Evolutionary conservation across 2,329 filamentous ascomycete genomes (phyloP).

Genomic region (Didymella exigua): DNA sequence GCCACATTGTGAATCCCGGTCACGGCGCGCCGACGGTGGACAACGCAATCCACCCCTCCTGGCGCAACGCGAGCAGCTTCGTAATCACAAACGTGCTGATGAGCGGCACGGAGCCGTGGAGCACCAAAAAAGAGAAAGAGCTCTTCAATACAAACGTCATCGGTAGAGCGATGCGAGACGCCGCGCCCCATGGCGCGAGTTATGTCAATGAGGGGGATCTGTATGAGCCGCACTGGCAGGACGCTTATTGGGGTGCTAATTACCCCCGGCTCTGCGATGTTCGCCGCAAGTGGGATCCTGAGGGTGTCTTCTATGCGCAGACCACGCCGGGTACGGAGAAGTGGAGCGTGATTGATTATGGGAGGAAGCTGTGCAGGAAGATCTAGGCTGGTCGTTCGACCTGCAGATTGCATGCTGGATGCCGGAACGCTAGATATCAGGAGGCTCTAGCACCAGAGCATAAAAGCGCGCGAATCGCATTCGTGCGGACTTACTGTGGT

Average conservation of each 20-base stretch:
- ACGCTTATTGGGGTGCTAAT: constrained; percentile 45
- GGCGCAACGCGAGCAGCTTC: constrained; percentile 46
- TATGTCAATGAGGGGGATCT: constrained; percentile 48
- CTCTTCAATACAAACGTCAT: constrained; percentile 39
- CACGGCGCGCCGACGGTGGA: constrained; percentile 34
- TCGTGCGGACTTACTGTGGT: too few relatives aligned
- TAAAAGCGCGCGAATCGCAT: too few relatives aligned
- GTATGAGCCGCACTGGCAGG: constrained; percentile 46
- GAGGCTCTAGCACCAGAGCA: too few relatives aligned
- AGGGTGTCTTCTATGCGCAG: constrained; percentile 43
- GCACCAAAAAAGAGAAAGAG: constrained; percentile 34
- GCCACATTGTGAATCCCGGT: constrained; percentile 45
- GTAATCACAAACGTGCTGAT: constrained; percentile 43
- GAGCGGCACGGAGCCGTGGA: constrained; percentile 40
- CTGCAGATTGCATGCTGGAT: too few relatives aligned
- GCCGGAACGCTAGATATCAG: too few relatives aligned
- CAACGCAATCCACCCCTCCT: constrained; percentile 43
- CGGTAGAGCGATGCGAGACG: constrained; percentile 39
- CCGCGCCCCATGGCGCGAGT: constrained; percentile 37
- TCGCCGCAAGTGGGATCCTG: constrained; percentile 43
- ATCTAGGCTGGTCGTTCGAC: not conserved
- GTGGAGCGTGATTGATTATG: constrained; percentile 43
- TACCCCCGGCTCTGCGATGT: constrained; percentile 40
- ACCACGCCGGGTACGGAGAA: constrained; percentile 45
- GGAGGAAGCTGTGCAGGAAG: constrained; percentile 44